A percentile compares a stretch with the other conserved stretches of the same genome.
Evolutionary conservation across 225 moss, liverwort and hornwort species (phyloP).

Genomic region (Polytrichum formosum): DNA sequence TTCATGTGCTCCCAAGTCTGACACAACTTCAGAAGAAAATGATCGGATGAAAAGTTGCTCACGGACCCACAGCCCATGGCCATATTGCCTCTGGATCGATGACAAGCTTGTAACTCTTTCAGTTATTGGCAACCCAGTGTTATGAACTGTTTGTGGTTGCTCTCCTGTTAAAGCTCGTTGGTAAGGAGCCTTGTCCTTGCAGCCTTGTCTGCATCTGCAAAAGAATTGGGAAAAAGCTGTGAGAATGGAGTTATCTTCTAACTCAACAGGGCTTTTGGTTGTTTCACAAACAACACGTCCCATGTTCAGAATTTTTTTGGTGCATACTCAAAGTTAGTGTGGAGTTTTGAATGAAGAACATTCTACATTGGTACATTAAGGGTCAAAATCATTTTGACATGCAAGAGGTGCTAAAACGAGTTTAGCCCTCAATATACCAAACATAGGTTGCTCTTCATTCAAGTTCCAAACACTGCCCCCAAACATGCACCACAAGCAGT

Average conservation of each 20-base stretch:
- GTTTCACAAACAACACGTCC: neutral
- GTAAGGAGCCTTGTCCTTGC: conserved; percentile 9
- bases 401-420: no score
- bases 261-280: neutral
- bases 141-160: conserved; percentile 16
- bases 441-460: no score
- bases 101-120: conserved; percentile 21
- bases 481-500: no score
- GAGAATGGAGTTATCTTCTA: no score
- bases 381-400: neutral
- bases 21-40: conserved; percentile 40
- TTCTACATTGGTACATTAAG: neutral
- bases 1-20: conserved; percentile 29
- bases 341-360: no score
- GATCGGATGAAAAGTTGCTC: conserved; percentile 24
- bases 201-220: conserved; percentile 36
- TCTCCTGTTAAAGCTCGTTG: conserved; percentile 30
- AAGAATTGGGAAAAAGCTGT: neutral
- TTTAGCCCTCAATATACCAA: no score
- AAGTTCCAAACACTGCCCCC: no score
- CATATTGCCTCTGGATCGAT: conserved; percentile 17
- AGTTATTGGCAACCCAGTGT: conserved; percentile 12
- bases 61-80: conserved; percentile 19
- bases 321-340: no score
- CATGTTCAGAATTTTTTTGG: neutral